Percentiles rank a stretch among this genome's conserved stretches.
Evolutionary conservation across 2,329 filamentous ascomycete genomes (phyloP).

Genomic region (Xylariaceae sp.): DNA sequence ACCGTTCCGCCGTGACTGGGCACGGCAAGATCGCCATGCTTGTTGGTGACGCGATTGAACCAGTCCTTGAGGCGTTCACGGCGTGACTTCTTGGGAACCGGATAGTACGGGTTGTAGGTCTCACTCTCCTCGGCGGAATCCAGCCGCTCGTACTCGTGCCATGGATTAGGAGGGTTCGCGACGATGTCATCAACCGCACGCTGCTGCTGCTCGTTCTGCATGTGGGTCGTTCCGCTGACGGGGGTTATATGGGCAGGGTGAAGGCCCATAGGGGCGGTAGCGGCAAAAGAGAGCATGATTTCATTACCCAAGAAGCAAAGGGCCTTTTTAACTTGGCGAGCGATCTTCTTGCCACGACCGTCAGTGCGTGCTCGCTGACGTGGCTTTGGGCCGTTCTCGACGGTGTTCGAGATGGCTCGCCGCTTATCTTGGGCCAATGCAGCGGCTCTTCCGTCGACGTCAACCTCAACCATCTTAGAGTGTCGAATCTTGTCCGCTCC

Average conservation of each 20-base stretch:
- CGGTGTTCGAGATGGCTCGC: too few species aligned
- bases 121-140: constrained; percentile 7
- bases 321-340: not conserved
- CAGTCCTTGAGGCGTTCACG: not conserved
- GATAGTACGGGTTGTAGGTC: not conserved
- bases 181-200: not conserved
- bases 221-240: not conserved
- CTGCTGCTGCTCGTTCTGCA: not conserved
- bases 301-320: not conserved
- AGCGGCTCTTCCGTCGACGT: too few species aligned
- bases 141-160: constrained; percentile 6
- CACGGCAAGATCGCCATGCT: not conserved
- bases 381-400: too few species aligned
- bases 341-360: too few species aligned
- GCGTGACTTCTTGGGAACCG: not conserved
- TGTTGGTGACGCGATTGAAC: not conserved
- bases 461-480: too few species aligned
- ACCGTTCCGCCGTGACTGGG: too few species aligned
- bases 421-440: too few species aligned
- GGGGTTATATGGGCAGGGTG: not conserved
- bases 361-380: too few species aligned
- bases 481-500: too few species aligned
- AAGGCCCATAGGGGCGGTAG: too few species aligned
- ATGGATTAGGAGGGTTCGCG: not conserved
- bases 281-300: not conserved